Conservation (phyloP, 257 asterid species). For the Orobanche coerulescens region DNA sequence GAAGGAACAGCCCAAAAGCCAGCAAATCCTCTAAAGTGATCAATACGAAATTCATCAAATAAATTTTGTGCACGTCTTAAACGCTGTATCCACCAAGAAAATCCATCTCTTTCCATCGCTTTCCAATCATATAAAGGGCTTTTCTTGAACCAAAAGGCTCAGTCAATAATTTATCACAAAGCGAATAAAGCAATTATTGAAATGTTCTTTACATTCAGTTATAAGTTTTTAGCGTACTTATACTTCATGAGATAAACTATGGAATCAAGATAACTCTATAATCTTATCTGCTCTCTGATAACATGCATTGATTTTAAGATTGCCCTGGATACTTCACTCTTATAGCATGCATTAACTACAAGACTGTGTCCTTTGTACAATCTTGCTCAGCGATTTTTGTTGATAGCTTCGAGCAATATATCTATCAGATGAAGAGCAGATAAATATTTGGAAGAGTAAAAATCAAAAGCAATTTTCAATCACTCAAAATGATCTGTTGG, state of each 20-base stretch:
- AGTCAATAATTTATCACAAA: constrained; percentile 20
- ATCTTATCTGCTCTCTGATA: too few species aligned
- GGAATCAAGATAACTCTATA: constrained; percentile 2
- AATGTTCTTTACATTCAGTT: not conserved
- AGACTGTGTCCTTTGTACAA: not conserved
- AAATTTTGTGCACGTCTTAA: constrained; percentile 76
- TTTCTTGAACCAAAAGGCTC: constrained; percentile 19
- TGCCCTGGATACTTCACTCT: not conserved
- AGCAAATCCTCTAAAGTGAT: constrained; percentile 97
- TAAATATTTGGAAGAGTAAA: not conserved
- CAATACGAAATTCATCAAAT: constrained; percentile 91
- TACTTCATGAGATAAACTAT: not conserved
- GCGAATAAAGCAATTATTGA: not conserved
- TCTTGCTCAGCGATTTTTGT: not conserved
- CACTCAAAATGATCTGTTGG: constrained; percentile 4
- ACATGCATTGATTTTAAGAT: too few species aligned
- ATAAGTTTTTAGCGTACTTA: not conserved
- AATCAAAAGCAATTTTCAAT: constrained; percentile 7
- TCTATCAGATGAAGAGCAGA: not conserved
- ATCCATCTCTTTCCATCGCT: constrained; percentile 85
- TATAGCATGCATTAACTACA: not conserved
- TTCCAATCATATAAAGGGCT: constrained; percentile 98
- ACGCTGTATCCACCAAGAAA: constrained; percentile 89
- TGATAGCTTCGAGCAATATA: not conserved
- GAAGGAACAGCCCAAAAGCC: constrained; percentile 99